Conservation (phyloP, 1,139 yeast genomes). For the Kodamaea alishanica region DNA sequence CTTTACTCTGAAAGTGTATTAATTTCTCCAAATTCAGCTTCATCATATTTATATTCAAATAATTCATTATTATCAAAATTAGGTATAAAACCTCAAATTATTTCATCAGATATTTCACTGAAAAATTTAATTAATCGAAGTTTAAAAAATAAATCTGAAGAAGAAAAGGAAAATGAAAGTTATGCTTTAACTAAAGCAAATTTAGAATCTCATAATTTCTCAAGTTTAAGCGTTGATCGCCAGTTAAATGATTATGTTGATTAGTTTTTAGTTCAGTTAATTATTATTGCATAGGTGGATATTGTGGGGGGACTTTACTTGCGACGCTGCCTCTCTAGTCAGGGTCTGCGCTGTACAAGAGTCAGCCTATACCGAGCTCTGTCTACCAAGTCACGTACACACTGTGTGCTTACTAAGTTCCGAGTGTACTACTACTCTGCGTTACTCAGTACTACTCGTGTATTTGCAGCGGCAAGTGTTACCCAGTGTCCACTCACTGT, state of each 20-base stretch:
- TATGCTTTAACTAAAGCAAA: slow-evolving; percentile 33
- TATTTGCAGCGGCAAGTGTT: too few species aligned
- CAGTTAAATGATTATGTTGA: slow-evolving; percentile 29
- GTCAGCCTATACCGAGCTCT: too few species aligned
- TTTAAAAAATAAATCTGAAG: slow-evolving; percentile 2
- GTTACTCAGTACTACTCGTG: too few species aligned
- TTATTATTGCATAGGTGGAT: too few species aligned
- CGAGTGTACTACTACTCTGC: too few species aligned
- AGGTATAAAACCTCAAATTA: slow-evolving; percentile 45
- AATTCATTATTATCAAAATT: slow-evolving; percentile 36
- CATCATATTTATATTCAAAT: slow-evolving; percentile 34
- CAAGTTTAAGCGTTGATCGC: slow-evolving; percentile 14
- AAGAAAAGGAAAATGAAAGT: slow-evolving; percentile 10
- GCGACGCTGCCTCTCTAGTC: too few species aligned
- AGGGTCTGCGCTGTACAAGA: too few species aligned
- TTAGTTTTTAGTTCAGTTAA: slow-evolving; percentile 8
- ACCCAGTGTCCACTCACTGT: too few species aligned
- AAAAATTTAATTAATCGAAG: slow-evolving; percentile 6
- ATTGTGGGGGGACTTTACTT: too few species aligned
- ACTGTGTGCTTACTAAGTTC: too few species aligned
- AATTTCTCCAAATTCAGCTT: slow-evolving; percentile 20
- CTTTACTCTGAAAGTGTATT: slow-evolving; percentile 36
- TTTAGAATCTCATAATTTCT: slow-evolving; percentile 28
- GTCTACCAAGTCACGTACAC: too few species aligned
- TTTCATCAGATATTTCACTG: slow-evolving; percentile 26